These are phyloP conservation scores for Globisporangium takayamanum DNA, from an alignment of 352 stramenopile species.

Conservation along the genomic window DNA sequence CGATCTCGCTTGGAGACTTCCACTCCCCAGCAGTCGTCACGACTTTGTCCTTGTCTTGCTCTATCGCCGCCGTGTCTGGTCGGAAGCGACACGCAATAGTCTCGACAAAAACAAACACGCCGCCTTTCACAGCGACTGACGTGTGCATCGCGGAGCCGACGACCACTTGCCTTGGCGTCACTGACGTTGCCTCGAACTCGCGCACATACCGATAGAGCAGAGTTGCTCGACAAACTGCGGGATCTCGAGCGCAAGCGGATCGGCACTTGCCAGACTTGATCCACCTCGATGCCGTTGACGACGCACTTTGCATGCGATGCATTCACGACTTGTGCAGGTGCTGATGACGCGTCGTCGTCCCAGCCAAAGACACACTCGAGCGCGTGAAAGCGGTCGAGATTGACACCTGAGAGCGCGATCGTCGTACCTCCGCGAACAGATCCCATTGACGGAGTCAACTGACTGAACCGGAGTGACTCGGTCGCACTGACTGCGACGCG, in stretches of 20 bases:
- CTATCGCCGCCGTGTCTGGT: not conserved
- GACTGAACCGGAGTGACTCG: conserved; percentile 10
- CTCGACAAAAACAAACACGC: conserved; percentile 19
- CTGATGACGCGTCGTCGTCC: conserved; percentile 14
- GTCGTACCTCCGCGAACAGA: conserved; percentile 11
- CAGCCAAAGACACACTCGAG: conserved; percentile 36
- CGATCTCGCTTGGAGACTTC: conserved; percentile 24
- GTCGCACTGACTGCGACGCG: conserved; percentile 2
- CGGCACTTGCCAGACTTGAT: conserved; percentile 20
- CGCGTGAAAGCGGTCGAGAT: conserved; percentile 10
- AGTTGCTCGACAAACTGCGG: conserved; percentile 23
- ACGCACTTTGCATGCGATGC: conserved; percentile 21
- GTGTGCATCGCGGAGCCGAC: conserved; percentile 2
- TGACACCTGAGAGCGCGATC: conserved; percentile 18
- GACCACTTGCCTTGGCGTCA: conserved; percentile 19
- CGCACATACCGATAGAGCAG: conserved; percentile 33
- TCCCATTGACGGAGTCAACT: conserved; percentile 22
- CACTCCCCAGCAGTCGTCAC: conserved; percentile 14
- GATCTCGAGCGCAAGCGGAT: conserved; percentile 21
- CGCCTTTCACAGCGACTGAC: conserved; percentile 18
- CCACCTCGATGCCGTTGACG: conserved; percentile 16
- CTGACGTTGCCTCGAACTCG: conserved; percentile 13
- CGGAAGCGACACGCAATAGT: conserved; percentile 17
- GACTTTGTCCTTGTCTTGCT: not conserved
- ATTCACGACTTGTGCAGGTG: conserved; percentile 17